Conservation (phyloP, 2,329 filamentous ascomycete genomes). For the Epichloe amarillans region DNA sequence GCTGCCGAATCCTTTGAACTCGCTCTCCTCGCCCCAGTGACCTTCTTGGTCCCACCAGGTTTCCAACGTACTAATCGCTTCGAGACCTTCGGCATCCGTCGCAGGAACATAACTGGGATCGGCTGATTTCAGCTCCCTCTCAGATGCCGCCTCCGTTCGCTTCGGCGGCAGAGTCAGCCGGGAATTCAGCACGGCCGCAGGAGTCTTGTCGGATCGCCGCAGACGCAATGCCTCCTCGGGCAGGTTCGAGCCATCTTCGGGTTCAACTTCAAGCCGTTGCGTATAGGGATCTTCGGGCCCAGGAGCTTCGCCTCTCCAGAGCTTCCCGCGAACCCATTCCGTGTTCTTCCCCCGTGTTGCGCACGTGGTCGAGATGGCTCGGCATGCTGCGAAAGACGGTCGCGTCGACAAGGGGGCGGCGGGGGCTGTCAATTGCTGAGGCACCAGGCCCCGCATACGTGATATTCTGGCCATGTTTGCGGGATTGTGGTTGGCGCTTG, state of each 20-base stretch:
- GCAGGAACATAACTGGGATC: constrained; percentile 35
- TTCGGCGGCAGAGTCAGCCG: constrained; percentile 20
- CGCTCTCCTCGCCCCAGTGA: constrained; percentile 35
- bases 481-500: background rate
- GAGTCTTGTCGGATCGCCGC: constrained; percentile 11
- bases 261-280: constrained; percentile 16
- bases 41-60: constrained; percentile 41
- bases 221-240: constrained; percentile 17
- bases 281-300: constrained; percentile 27
- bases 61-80: constrained; percentile 31
- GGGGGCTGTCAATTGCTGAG: constrained; percentile 15
- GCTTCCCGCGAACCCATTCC: constrained; percentile 25
- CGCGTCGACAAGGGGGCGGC: constrained; percentile 11
- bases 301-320: constrained; percentile 27
- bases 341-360: constrained; percentile 19
- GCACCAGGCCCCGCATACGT: constrained; percentile 21
- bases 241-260: constrained; percentile 16
- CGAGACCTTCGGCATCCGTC: constrained; percentile 28
- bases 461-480: constrained; percentile 31
- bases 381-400: constrained; percentile 14
- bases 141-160: constrained; percentile 20
- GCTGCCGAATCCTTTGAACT: constrained; percentile 31
- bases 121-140: constrained; percentile 17
- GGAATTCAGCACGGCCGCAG: constrained; percentile 15
- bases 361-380: constrained; percentile 22